Evolutionary conservation across 176 grass and related monocot genomes (phyloP).

Genomic region (Typha latifolia): DNA sequence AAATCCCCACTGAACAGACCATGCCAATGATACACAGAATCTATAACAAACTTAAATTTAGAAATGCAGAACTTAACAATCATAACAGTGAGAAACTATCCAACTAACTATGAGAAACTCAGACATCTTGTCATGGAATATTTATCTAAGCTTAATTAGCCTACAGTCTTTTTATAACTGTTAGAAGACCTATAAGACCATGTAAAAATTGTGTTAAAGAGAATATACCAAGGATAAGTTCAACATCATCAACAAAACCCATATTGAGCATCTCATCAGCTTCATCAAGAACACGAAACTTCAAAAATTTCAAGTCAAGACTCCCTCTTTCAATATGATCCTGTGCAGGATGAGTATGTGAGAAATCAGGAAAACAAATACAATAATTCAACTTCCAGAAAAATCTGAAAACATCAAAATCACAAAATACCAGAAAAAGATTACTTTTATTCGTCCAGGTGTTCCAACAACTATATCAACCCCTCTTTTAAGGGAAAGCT

Average conservation of each 20-base stretch:
- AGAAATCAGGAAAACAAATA: conserved; percentile 5
- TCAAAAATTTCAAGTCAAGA: conserved; percentile 62
- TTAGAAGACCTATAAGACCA: background rate
- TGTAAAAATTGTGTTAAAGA: background rate
- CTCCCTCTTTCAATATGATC: conserved; percentile 65
- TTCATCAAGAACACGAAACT: conserved; percentile 96
- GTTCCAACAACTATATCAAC: conserved; percentile 94
- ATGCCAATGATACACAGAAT: too few species aligned
- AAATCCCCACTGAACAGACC: too few species aligned
- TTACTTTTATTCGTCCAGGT: conserved; percentile 83
- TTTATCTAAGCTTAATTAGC: too few species aligned
- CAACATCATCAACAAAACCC: conserved; percentile 94
- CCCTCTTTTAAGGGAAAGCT: conserved; percentile 51
- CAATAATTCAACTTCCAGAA: background rate
- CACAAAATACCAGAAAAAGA: background rate
- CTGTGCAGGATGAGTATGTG: conserved; percentile 21
- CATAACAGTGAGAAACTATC: too few species aligned
- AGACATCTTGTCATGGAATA: too few species aligned
- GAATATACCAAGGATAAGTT: conserved; percentile 87
- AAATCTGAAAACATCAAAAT: background rate
- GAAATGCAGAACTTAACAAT: too few species aligned
- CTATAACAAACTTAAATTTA: too few species aligned
- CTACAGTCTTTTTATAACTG: too few species aligned
- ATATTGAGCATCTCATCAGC: conserved; percentile 99
- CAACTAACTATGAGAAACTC: too few species aligned